Evolutionary conservation across 345 rosid species (phyloP).

Genomic region (Triadica sebifera): DNA sequence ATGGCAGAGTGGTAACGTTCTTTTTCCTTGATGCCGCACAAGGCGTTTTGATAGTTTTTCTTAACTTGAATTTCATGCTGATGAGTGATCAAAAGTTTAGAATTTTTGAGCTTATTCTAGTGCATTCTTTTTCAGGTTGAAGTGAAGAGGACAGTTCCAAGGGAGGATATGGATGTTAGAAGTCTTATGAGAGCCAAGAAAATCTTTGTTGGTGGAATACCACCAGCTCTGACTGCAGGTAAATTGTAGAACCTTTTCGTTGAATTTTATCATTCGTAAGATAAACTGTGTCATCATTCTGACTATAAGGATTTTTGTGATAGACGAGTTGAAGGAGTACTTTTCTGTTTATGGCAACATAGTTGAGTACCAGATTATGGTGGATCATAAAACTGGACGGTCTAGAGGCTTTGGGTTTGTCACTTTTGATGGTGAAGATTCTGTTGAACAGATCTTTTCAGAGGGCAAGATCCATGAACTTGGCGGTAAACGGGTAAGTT

Average conservation of each 20-base stretch:
- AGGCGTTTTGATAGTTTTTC: not conserved
- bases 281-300: not conserved
- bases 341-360: slow-evolving; percentile 29
- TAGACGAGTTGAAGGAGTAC: slow-evolving; percentile 30
- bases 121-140: slow-evolving; percentile 29
- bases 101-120: not conserved
- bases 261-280: not conserved
- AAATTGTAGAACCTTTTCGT: not conserved
- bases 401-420: slow-evolving; percentile 40
- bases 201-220: slow-evolving; percentile 36
- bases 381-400: slow-evolving; percentile 33
- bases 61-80: not conserved
- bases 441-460: slow-evolving; percentile 27
- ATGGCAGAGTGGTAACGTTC: slow-evolving; percentile 46
- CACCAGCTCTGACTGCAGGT: slow-evolving; percentile 30
- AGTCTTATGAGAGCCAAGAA: slow-evolving; percentile 23
- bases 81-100: not conserved
- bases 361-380: slow-evolving; percentile 31
- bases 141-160: slow-evolving; percentile 38
- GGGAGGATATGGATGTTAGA: slow-evolving; percentile 23
- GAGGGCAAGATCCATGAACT: slow-evolving; percentile 26
- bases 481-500: slow-evolving; percentile 31
- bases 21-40: not conserved
- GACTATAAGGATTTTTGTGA: not conserved
- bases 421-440: slow-evolving; percentile 33